phyloP scores from a whole-genome alignment of 108 stramenopile genomes.

The Stephanodiscus triporus region DNA sequence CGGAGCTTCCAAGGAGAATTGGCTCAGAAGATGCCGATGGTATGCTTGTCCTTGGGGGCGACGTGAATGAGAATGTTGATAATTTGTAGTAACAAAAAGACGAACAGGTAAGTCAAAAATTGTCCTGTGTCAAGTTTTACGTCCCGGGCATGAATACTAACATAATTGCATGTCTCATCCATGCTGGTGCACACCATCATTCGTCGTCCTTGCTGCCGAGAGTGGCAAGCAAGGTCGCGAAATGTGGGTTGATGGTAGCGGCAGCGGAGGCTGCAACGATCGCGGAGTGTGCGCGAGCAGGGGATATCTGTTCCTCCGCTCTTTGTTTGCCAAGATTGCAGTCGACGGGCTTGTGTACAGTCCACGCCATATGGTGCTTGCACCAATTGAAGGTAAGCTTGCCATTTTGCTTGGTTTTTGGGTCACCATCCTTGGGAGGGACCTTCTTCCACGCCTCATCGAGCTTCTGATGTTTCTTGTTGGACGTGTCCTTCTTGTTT shows the following conservation, averaged over 20 bases:
- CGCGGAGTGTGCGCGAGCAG: too few species aligned
- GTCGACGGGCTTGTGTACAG: neutral
- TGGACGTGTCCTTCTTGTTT: constrained; percentile 10
- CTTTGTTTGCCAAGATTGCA: too few species aligned
- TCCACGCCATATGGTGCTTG: constrained; percentile 11
- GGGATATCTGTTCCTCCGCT: too few species aligned
- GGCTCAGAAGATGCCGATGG: too few species aligned
- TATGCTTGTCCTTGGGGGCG: too few species aligned
- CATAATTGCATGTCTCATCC: neutral
- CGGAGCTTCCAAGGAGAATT: too few species aligned
- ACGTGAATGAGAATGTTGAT: too few species aligned
- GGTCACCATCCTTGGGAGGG: neutral
- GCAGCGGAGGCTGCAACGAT: neutral
- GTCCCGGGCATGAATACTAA: neutral
- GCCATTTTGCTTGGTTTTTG: neutral
- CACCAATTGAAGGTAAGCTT: neutral
- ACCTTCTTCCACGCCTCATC: neutral
- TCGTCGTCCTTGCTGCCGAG: neutral
- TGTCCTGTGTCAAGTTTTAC: neutral
- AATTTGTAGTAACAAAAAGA: neutral
- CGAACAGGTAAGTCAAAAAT: neutral
- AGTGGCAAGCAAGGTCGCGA: neutral
- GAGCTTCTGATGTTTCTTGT: neutral
- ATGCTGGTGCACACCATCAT: constrained; percentile 33
- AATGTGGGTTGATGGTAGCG: neutral